phyloP scores from a whole-genome alignment of 2,329 filamentous ascomycete genomes.

The Aspergillus sp. region DNA sequence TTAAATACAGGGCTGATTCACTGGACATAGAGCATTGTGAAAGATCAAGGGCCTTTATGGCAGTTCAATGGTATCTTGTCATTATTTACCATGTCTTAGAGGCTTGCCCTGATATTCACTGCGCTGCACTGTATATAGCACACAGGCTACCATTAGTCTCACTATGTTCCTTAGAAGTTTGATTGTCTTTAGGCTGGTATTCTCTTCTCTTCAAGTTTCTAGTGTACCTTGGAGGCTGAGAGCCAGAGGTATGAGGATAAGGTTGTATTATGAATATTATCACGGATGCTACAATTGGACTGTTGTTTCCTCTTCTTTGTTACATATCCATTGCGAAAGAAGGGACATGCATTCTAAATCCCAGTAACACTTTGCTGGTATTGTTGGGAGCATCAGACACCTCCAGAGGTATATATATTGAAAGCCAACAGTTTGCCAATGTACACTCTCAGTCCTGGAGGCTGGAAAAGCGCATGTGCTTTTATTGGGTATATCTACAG shows the following conservation, averaged over 20 bases:
- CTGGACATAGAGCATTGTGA: neutral
- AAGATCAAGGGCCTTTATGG: neutral
- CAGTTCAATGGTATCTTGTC: neutral
- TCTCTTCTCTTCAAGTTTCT: neutral
- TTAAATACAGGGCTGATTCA: neutral
- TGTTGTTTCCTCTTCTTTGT: neutral
- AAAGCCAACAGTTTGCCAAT: too few species aligned
- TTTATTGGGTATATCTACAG: too few species aligned
- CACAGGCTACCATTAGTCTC: neutral
- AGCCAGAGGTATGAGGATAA: too few species aligned
- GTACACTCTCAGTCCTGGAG: too few species aligned
- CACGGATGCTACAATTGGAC: neutral
- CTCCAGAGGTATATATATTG: too few species aligned
- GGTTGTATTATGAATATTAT: neutral
- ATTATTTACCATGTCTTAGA: neutral
- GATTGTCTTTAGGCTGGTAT: neutral
- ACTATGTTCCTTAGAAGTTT: neutral
- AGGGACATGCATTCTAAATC: too few species aligned
- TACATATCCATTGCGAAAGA: neutral
- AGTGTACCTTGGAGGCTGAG: neutral
- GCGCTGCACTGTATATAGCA: neutral
- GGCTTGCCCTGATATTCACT: neutral
- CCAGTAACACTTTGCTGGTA: too few species aligned
- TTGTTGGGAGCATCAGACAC: too few species aligned
- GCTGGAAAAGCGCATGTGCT: too few species aligned